Conservation (phyloP, 306 rosid genomes). For the Hippophae gyantsensis region DNA sequence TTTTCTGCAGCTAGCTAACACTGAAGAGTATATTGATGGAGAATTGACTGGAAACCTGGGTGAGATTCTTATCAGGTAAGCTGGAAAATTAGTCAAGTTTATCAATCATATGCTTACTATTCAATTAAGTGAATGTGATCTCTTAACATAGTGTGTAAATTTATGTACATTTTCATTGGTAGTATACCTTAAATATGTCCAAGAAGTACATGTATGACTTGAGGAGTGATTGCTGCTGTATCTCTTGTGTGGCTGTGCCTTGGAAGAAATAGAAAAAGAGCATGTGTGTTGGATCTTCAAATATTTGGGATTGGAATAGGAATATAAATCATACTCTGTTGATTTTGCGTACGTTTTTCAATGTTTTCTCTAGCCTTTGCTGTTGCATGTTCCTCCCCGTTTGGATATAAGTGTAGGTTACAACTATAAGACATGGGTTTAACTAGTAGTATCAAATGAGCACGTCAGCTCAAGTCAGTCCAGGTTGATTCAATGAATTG, state of each 20-base stretch:
- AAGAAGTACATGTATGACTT: neutral
- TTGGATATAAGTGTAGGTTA: no score
- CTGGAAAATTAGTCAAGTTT: neutral
- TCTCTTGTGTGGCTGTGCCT: neutral
- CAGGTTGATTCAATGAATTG: no score
- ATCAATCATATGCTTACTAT: neutral
- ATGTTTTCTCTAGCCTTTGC: neutral
- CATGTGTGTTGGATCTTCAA: neutral
- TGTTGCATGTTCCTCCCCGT: no score
- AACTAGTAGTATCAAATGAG: no score
- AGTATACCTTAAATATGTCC: neutral
- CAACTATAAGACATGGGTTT: no score
- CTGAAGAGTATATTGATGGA: constrained; percentile 48
- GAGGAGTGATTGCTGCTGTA: no score
- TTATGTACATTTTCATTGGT: neutral
- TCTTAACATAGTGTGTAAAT: neutral
- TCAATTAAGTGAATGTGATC: neutral
- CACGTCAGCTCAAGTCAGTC: no score
- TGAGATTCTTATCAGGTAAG: constrained; percentile 51
- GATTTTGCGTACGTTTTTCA: neutral
- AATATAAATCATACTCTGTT: neutral
- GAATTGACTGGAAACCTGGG: constrained; percentile 45
- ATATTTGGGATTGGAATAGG: neutral
- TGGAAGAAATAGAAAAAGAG: neutral
- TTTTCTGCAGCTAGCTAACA: constrained; percentile 37